phyloP scores from a whole-genome alignment of 768 basidiomycete genomes.

The Mrakia blollopis region DNA sequence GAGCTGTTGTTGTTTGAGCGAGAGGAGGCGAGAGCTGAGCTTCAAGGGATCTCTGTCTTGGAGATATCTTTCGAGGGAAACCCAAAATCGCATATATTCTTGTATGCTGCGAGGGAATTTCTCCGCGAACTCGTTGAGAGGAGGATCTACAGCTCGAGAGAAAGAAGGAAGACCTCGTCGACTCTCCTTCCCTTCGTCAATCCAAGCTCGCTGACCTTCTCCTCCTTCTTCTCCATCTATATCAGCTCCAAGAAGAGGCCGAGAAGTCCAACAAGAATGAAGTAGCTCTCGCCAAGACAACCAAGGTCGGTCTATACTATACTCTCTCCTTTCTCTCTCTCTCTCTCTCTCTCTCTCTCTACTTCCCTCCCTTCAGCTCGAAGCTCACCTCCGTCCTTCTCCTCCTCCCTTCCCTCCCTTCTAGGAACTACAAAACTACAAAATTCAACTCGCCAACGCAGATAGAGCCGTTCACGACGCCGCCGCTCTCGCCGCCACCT shows the following conservation, averaged over 20 bases:
- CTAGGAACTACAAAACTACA: constrained; percentile 40
- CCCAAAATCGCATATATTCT: background rate
- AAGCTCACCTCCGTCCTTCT: background rate
- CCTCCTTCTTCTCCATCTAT: background rate
- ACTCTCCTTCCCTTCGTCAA: background rate
- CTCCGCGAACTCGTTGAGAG: background rate
- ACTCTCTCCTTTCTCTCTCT: background rate
- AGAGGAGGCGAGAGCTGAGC: background rate
- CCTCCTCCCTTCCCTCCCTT: background rate
- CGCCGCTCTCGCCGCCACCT: background rate
- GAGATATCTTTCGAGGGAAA: background rate
- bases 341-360: background rate
- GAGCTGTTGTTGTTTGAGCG: background rate
- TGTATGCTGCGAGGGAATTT: background rate
- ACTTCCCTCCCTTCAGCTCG: background rate
- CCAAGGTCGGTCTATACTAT: constrained; percentile 28
- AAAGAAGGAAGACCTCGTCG: background rate
- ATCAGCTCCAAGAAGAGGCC: constrained; percentile 38
- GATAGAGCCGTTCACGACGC: constrained; percentile 38
- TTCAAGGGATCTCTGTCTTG: too few species aligned
- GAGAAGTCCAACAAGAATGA: constrained; percentile 38
- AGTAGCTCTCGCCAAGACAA: constrained; percentile 32
- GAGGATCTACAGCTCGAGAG: background rate
- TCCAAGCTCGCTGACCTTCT: background rate
- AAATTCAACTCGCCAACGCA: constrained; percentile 40